Evolutionary conservation across 2,329 filamentous ascomycete genomes (phyloP).

Genomic region (Calycina herbarum): DNA sequence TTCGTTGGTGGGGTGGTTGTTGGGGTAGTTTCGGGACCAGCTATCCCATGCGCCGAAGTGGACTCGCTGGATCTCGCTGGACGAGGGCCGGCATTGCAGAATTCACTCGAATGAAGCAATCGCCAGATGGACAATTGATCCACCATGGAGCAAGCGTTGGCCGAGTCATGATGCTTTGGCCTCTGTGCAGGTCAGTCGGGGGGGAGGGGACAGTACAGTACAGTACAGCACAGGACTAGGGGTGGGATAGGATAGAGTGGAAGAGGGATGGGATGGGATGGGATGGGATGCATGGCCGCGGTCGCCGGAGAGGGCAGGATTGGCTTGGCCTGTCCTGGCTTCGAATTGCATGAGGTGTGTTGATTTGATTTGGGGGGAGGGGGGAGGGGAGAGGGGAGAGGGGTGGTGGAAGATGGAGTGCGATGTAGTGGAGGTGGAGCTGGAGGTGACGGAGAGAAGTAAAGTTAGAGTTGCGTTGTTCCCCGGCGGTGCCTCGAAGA

Average conservation of each 20-base stretch:
- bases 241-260: neutral
- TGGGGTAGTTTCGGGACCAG: slow-evolving; percentile 18
- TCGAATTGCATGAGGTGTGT: neutral
- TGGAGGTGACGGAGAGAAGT: neutral
- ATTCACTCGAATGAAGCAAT: slow-evolving; percentile 5
- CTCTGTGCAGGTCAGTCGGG: neutral
- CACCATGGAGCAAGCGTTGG: neutral
- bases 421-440: neutral
- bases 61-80: neutral
- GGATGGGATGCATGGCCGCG: too few species aligned
- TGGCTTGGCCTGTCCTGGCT: too few species aligned
- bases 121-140: neutral
- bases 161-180: neutral
- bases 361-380: neutral
- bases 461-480: neutral
- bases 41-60: slow-evolving; percentile 22
- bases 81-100: neutral
- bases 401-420: neutral
- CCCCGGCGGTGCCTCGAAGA: neutral
- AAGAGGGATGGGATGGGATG: too few species aligned
- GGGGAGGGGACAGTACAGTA: neutral
- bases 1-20: slow-evolving; percentile 23
- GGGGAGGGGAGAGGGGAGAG: neutral
- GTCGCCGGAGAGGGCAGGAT: neutral
- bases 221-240: too few species aligned